Percentiles rank a stretch among this genome's conserved stretches.
Evolutionary conservation across 345 rosid genomes (phyloP).

Genomic region (Psidium friedrichsthalianum): DNA sequence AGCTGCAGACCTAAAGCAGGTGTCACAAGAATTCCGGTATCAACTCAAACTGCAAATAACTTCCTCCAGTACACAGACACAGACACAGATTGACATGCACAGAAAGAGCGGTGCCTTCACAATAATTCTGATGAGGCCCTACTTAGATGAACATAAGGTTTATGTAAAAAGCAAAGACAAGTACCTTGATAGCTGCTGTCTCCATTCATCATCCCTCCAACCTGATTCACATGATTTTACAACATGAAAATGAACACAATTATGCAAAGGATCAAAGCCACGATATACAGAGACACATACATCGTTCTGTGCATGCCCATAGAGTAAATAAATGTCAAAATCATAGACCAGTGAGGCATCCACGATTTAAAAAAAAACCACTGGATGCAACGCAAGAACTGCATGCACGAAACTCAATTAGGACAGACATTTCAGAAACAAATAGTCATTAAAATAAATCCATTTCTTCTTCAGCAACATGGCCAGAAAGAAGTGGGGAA

Average conservation of each 20-base stretch:
- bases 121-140: neutral
- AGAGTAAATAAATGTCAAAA: neutral
- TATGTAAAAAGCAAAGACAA: conserved; percentile 2
- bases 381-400: neutral
- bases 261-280: neutral
- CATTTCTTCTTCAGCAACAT: neutral
- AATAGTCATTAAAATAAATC: neutral
- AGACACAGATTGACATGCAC: neutral
- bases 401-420: neutral
- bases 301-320: neutral
- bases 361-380: neutral
- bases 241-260: neutral
- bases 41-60: neutral
- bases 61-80: neutral
- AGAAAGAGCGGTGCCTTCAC: neutral
- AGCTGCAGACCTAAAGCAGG: conserved; percentile 27
- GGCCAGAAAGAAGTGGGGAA: neutral
- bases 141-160: neutral
- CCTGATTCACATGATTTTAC: conserved; percentile 25
- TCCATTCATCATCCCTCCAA: conserved; percentile 11
- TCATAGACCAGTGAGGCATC: neutral
- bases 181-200: conserved; percentile 37
- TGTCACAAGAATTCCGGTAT: neutral
- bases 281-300: neutral
- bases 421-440: neutral